Evolutionary conservation across 2,329 filamentous ascomycete species (phyloP).

Genomic region (Cadophora luteo-olivacea): DNA sequence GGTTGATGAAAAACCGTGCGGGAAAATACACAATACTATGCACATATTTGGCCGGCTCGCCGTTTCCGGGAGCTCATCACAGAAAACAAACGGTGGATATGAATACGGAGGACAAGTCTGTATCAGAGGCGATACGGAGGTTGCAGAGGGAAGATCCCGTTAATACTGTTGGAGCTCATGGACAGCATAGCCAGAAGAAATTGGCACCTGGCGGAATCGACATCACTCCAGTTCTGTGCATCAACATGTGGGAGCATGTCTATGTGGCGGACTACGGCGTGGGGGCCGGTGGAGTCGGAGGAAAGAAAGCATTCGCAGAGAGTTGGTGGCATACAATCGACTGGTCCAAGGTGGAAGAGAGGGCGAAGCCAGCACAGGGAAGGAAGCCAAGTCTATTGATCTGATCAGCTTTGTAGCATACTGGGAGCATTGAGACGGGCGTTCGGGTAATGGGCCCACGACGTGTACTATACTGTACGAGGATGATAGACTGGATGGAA

Average conservation of each 20-base stretch:
- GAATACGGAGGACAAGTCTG: conserved; percentile 62
- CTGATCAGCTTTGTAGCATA: conserved; percentile 32
- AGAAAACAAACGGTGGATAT: conserved; percentile 71
- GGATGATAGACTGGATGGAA: conserved; percentile 17
- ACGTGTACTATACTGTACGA: conserved; percentile 41
- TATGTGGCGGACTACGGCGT: conserved; percentile 84
- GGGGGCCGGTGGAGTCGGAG: conserved; percentile 61
- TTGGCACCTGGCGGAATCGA: conserved; percentile 71
- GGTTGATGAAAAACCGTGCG: conserved; percentile 72
- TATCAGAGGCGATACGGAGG: conserved; percentile 49
- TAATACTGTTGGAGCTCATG: conserved; percentile 45
- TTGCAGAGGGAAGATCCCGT: conserved; percentile 42
- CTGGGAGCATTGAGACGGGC: conserved; percentile 27
- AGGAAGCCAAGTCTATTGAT: conserved; percentile 7
- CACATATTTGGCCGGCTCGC: conserved; percentile 91
- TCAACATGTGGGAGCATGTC: conserved; percentile 96
- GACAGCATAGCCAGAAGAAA: conserved; percentile 41
- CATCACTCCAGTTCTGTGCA: conserved; percentile 80
- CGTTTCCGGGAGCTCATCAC: conserved; percentile 85
- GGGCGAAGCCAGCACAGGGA: conserved; percentile 27
- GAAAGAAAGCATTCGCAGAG: conserved; percentile 78
- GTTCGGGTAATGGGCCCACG: conserved; percentile 28
- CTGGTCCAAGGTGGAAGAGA: conserved; percentile 73
- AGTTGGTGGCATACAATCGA: conserved; percentile 89
- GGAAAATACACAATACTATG: conserved; percentile 70